These are phyloP conservation scores for Canavalia ensiformis DNA, from an alignment of 306 rosid genomes.

Conservation along the genomic window DNA sequence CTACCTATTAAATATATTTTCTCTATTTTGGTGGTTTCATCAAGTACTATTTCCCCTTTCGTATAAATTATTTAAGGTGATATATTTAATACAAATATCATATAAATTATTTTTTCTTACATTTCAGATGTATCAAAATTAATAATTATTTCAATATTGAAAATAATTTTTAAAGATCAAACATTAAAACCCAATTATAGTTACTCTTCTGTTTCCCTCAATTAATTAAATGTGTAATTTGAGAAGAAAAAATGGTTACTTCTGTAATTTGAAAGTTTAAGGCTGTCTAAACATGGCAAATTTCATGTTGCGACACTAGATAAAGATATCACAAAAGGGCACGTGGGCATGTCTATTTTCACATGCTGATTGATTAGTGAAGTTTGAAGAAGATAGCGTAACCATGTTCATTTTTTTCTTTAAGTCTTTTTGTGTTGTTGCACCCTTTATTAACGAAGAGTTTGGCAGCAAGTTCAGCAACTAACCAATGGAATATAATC, in stretches of 20 bases:
- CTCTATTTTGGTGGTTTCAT: neutral
- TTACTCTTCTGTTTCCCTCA: neutral
- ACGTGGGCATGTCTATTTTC: constrained; percentile 39
- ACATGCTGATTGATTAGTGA: constrained; percentile 28
- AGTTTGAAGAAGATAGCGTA: neutral
- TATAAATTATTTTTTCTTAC: neutral
- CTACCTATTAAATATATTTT: neutral
- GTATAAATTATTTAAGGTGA: neutral
- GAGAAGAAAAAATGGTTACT: neutral
- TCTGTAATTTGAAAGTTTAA: neutral
- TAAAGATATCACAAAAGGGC: constrained; percentile 12
- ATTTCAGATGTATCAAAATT: neutral
- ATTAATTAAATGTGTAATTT: neutral
- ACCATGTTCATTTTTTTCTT: constrained; percentile 1
- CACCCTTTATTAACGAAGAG: neutral
- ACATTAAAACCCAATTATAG: neutral
- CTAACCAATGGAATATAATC: neutral
- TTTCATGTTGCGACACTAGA: constrained; percentile 7
- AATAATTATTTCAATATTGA: neutral
- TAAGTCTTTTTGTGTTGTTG: neutral
- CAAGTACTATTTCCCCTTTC: neutral
- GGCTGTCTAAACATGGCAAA: neutral
- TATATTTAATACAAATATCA: neutral
- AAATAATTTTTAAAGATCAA: neutral
- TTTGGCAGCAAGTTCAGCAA: neutral